A percentile compares a stretch with the other conserved stretches of the same genome.
These are phyloP conservation scores for Fusarium sp. DNA, from an alignment of 2,329 filamentous ascomycete species.

Conservation along the genomic window DNA sequence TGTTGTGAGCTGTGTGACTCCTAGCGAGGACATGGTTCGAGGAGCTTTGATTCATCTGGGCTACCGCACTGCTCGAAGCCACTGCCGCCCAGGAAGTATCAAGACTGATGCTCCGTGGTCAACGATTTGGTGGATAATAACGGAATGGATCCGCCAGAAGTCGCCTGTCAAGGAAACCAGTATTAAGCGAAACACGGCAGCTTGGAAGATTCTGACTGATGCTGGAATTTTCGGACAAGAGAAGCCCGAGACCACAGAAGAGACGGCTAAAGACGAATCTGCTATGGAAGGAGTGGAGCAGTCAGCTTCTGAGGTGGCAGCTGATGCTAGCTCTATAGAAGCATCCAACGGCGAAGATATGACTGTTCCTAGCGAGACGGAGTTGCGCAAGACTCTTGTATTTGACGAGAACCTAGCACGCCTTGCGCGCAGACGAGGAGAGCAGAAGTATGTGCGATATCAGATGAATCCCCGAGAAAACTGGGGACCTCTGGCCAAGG, in stretches of 20 bases:
- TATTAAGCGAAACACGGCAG: constrained; percentile 77
- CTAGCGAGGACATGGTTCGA: constrained; percentile 81
- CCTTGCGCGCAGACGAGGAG: constrained; percentile 75
- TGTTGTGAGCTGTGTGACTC: constrained; percentile 82
- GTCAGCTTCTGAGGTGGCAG: constrained; percentile 13
- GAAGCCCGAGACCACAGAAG: constrained; percentile 42
- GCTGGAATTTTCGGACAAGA: constrained; percentile 56
- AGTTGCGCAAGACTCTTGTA: constrained; percentile 69
- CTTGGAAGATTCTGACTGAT: constrained; percentile 74
- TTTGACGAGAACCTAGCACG: constrained; percentile 85
- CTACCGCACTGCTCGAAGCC: constrained; percentile 86
- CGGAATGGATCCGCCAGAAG: constrained; percentile 89
- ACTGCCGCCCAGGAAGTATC: constrained; percentile 89
- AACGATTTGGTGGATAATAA: constrained; percentile 92
- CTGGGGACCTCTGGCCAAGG: constrained; percentile 86
- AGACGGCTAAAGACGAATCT: constrained; percentile 44
- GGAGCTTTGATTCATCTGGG: constrained; percentile 86
- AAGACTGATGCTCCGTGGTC: constrained; percentile 95
- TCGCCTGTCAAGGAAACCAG: constrained; percentile 80
- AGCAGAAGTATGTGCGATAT: constrained; percentile 83
- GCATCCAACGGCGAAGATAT: constrained; percentile 42
- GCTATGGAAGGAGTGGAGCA: constrained; percentile 58
- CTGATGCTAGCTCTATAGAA: constrained; percentile 4
- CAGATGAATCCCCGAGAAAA: constrained; percentile 91
- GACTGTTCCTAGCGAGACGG: constrained; percentile 44